Percentiles rank a stretch among this genome's conserved stretches.
These are phyloP conservation scores for Apostasia ramifera DNA, from an alignment of 106 monocot genomes.

Conservation along the genomic window DNA sequence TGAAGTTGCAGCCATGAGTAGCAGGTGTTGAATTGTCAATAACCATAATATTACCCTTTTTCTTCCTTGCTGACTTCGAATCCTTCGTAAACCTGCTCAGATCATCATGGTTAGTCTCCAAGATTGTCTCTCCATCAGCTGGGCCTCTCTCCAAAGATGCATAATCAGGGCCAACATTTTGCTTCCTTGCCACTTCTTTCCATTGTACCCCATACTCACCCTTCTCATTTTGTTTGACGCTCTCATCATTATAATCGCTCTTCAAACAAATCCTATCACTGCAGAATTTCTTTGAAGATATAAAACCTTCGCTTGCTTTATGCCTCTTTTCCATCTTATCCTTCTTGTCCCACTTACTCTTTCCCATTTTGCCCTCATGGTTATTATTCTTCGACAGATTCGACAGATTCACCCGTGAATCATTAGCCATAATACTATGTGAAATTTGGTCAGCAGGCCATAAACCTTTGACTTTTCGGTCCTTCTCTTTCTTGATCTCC, in stretches of 20 bases:
- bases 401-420: neutral
- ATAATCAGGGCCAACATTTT: neutral
- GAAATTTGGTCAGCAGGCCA: neutral
- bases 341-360: no score
- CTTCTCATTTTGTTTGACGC: neutral
- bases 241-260: neutral
- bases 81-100: neutral
- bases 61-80: neutral
- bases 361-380: no score
- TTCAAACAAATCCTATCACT: neutral
- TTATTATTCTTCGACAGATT: neutral
- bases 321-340: neutral
- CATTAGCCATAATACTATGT: neutral
- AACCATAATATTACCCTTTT: neutral
- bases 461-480: neutral
- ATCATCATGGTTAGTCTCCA: neutral
- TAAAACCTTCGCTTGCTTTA: neutral
- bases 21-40: neutral
- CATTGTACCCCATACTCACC: neutral
- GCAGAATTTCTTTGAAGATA: neutral
- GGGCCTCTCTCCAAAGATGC: neutral
- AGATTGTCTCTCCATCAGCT: neutral
- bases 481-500: neutral
- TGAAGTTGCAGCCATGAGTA: neutral
- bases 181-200: neutral